Evolutionary conservation across 208 protist species (phyloP), one percentile per base, ranked within the genome.

Genomic region (Leishmania martiniquensis): DNA sequence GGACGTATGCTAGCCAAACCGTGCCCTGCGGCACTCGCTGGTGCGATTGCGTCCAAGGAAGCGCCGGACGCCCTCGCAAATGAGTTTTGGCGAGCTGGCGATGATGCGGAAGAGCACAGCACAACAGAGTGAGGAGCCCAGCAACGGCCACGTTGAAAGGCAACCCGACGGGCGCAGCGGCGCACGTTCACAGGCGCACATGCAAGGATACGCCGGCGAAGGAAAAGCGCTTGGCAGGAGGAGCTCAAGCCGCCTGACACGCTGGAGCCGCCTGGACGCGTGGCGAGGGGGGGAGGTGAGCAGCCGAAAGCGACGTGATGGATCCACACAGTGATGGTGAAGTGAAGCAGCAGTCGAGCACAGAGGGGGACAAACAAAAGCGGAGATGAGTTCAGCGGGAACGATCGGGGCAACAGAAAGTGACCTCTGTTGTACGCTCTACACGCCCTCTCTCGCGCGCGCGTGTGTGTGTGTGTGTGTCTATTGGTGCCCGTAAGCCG

Each of bases 141-240:
- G 9, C 47, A 77, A 65, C 29, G 57, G 70, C 49, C 59, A 72
- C 10, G 71, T n/a, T n/a, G n/a, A n/a, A n/a, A n/a, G 59, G 9
- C 32, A 44, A 45, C 17, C 34, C 45, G 62, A 45, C 22, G 37
- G 37, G 37, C 62, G 22, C 62, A 15, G 13, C 15, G 37, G 32
- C 34, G 25, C 15, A 13, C 62, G 2, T 22, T 45, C 62, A n/a
- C 12, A 4, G 32, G 6, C 34, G 32, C 62, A 42, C 12, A 2
- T 17, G 34, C 37, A 34, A 44, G 9, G 34, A 2, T 22, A 67
- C 62, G 4, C 37, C 32, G 32, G 62, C 22, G 22, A 9, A 20
- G 10, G 7, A 17, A 67, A 67, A 10, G 6, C 25, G 2, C n/a
- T 17, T n/a, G 5, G n/a, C n/a, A 37, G 4, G 57, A 37, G 10